These are phyloP conservation scores for Russula dissimulans DNA, from an alignment of 768 basidiomycete genomes.

Conservation along the genomic window DNA sequence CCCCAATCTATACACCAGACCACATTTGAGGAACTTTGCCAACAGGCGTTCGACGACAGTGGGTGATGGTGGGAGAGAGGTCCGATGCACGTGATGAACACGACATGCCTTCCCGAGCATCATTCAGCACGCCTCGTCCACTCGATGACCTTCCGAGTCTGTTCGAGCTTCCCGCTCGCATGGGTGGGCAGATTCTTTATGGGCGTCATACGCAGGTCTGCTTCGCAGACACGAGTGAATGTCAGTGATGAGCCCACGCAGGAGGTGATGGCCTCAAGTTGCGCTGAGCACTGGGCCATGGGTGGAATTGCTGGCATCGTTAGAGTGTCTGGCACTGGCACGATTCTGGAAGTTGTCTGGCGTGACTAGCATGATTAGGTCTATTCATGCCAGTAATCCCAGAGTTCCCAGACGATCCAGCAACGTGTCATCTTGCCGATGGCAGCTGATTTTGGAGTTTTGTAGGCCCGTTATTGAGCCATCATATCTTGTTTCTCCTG, in stretches of 20 bases:
- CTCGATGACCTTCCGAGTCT: conserved; percentile 49
- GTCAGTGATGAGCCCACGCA: conserved; percentile 49
- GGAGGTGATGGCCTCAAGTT: conserved; percentile 60
- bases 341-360: too few relatives aligned
- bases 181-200: conserved; percentile 31
- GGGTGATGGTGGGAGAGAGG: too few relatives aligned
- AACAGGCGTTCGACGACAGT: background rate
- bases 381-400: too few relatives aligned
- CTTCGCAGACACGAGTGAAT: conserved; percentile 55
- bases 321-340: too few relatives aligned
- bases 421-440: too few relatives aligned
- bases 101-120: conserved; percentile 45
- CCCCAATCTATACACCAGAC: background rate
- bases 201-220: conserved; percentile 53
- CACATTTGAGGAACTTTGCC: background rate
- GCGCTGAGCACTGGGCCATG: conserved; percentile 53
- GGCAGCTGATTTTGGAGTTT: too few relatives aligned
- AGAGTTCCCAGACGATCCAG: too few relatives aligned
- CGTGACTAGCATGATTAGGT: too few relatives aligned
- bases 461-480: too few relatives aligned
- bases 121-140: conserved; percentile 42
- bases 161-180: conserved; percentile 49
- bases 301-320: too few relatives aligned
- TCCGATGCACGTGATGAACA: conserved; percentile 53
- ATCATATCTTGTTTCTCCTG: too few relatives aligned